phyloP scores from a whole-genome alignment of 176 grass and related monocot species.

The Miscanthus lutarioriparius region DNA sequence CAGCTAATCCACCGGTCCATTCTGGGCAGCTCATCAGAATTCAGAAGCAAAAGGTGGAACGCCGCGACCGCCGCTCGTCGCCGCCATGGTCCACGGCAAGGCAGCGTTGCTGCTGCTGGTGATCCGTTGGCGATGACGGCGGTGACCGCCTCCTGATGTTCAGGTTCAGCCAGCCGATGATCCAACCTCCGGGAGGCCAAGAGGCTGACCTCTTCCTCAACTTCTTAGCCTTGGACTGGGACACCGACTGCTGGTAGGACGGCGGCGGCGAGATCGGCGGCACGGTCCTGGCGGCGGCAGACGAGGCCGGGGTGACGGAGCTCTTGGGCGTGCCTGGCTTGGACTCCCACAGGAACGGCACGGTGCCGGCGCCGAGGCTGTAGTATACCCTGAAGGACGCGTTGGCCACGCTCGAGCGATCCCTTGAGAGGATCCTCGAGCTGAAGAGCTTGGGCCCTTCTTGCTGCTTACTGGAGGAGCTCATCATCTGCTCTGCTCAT shows the following conservation, averaged over 20 bases:
- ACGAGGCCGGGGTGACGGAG: background rate
- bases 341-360: conserved; percentile 57
- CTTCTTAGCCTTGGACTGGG: background rate
- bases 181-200: conserved; percentile 2
- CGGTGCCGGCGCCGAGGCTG: conserved; percentile 47
- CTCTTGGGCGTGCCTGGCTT: conserved; percentile 50
- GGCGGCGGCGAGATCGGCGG: conserved; percentile 47
- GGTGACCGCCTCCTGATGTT: background rate
- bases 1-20: background rate
- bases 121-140: background rate
- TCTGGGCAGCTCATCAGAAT: background rate
- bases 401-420: conserved; percentile 29
- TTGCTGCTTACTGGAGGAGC: conserved; percentile 26
- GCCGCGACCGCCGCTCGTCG: background rate
- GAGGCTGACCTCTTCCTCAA: background rate
- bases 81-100: background rate
- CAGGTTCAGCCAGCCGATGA: conserved; percentile 27
- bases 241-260: conserved; percentile 6
- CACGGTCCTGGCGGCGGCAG: background rate
- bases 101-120: background rate
- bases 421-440: conserved; percentile 39
- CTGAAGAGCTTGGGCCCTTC: conserved; percentile 26
- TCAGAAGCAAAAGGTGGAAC: conserved; percentile 26
- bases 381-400: conserved; percentile 57
- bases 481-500: conserved; percentile 25